phyloP scores from a whole-genome alignment of 768 basidiomycete genomes.

The Russula emetica region DNA sequence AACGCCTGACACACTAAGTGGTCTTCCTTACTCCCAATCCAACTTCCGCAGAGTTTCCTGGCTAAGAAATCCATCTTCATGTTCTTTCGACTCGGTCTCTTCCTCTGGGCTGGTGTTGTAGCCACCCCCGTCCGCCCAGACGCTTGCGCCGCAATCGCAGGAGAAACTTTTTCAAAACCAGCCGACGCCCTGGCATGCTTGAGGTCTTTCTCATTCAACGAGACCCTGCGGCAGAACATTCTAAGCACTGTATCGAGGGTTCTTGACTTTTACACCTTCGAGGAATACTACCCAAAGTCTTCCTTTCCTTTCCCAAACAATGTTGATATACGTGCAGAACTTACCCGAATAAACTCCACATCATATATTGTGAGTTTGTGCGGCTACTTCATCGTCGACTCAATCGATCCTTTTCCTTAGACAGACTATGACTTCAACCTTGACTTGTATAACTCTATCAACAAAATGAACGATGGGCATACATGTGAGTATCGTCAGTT shows the following conservation, averaged over 20 bases:
- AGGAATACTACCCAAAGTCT: constrained; percentile 38
- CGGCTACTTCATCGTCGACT: neutral
- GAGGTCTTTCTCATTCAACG: constrained; percentile 39
- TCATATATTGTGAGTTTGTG: constrained; percentile 40
- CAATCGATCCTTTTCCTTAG: constrained; percentile 33
- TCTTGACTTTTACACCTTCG: constrained; percentile 43
- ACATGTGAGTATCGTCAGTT: constrained; percentile 42
- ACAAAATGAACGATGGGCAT: constrained; percentile 60
- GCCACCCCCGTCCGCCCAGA: neutral
- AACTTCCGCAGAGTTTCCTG: neutral
- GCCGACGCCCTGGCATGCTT: constrained; percentile 25
- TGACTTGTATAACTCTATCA: constrained; percentile 53
- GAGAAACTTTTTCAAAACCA: neutral
- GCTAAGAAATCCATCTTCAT: neutral
- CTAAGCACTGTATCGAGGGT: constrained; percentile 33
- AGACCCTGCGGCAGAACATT: constrained; percentile 39
- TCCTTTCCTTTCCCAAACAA: constrained; percentile 42
- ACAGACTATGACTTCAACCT: constrained; percentile 65
- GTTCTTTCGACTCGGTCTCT: constrained; percentile 1
- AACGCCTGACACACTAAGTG: neutral
- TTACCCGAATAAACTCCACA: constrained; percentile 47
- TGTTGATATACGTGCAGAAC: constrained; percentile 46
- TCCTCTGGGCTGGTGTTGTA: neutral
- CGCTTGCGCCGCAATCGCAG: constrained; percentile 18
- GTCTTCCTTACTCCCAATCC: constrained; percentile 3